Percentiles rank a stretch among this genome's conserved stretches.
Conservation (phyloP, 805 yeast genomes). For the Lachancea kluyveri region DNA sequence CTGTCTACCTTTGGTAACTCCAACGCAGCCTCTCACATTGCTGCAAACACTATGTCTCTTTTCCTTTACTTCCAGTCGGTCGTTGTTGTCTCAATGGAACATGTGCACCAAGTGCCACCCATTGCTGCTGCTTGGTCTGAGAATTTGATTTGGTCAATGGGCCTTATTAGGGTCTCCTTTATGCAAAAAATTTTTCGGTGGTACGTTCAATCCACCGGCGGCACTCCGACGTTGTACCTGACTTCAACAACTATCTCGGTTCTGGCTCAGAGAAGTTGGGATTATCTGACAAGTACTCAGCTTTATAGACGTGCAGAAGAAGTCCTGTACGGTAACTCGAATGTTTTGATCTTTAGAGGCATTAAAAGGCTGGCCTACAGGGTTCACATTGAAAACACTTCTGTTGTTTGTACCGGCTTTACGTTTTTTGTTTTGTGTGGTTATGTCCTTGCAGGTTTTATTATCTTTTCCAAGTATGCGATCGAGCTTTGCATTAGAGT, state of each 20-base stretch:
- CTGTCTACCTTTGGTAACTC: constrained; percentile 82
- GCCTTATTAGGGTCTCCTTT: constrained; percentile 67
- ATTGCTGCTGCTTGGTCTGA: constrained; percentile 91
- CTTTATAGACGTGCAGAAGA: constrained; percentile 34
- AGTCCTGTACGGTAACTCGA: constrained; percentile 43
- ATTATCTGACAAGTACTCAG: constrained; percentile 15
- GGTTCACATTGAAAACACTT: constrained; percentile 73
- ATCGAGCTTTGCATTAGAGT: constrained; percentile 42
- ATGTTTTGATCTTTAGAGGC: constrained; percentile 73
- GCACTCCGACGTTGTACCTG: constrained; percentile 65
- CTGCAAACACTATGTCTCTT: constrained; percentile 79
- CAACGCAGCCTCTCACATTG: constrained; percentile 80
- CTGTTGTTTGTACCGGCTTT: constrained; percentile 80
- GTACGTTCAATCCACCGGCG: constrained; percentile 87
- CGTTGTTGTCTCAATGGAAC: constrained; percentile 77
- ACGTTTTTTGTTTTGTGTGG: constrained; percentile 79
- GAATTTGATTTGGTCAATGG: constrained; percentile 93
- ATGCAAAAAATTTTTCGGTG: constrained; percentile 84
- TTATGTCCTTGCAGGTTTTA: constrained; percentile 57
- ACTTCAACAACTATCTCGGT: constrained; percentile 57
- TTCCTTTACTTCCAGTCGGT: constrained; percentile 86
- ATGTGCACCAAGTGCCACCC: constrained; percentile 83
- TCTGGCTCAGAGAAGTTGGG: constrained; percentile 54
- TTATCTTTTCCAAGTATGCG: constrained; percentile 47
- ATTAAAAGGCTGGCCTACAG: constrained; percentile 76